Evolutionary conservation across 1,284 basidiomycete genomes (phyloP).

Genomic region (Mycena citricolor): DNA sequence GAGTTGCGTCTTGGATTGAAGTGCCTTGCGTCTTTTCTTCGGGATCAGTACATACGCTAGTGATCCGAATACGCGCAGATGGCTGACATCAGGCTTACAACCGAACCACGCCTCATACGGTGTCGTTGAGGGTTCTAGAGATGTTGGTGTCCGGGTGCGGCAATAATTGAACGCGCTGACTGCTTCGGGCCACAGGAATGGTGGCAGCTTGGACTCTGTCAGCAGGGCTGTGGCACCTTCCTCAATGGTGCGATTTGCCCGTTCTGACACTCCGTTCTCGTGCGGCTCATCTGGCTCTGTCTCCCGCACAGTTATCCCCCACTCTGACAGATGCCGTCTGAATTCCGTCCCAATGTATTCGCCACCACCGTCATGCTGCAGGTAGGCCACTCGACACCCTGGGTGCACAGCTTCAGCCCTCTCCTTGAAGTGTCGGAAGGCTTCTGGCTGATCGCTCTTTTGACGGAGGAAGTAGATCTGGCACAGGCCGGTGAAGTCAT

Average conservation of each 20-base stretch:
- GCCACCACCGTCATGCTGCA: conserved; percentile 34
- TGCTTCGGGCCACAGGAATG: conserved; percentile 23
- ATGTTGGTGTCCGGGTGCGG: conserved; percentile 23
- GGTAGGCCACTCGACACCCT: conserved; percentile 25
- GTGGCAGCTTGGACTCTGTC: conserved; percentile 20
- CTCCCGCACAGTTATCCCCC: conserved; percentile 23
- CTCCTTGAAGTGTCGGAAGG: conserved; percentile 33
- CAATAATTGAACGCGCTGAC: conserved; percentile 20
- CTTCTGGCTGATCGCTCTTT: conserved; percentile 34
- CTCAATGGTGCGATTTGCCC: conserved; percentile 18
- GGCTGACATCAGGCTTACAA: conserved; percentile 26
- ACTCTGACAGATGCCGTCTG: conserved; percentile 23
- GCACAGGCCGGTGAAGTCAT: conserved; percentile 29
- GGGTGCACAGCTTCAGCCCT: conserved; percentile 30
- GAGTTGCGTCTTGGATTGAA: conserved; percentile 28
- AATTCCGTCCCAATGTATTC: conserved; percentile 32
- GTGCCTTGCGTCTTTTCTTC: conserved; percentile 26
- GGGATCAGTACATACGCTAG: conserved; percentile 32
- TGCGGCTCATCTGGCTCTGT: conserved; percentile 23
- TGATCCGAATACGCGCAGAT: conserved; percentile 33
- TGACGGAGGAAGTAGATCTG: conserved; percentile 27
- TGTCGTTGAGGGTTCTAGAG: conserved; percentile 11
- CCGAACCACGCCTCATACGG: conserved; percentile 25
- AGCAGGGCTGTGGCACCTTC: conserved; percentile 24
- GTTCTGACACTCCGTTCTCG: conserved; percentile 29